Base-by-base conservation (phyloP, 2,329 filamentous ascomycete genomes). In the Penicillium psychrosexuale region DNA sequence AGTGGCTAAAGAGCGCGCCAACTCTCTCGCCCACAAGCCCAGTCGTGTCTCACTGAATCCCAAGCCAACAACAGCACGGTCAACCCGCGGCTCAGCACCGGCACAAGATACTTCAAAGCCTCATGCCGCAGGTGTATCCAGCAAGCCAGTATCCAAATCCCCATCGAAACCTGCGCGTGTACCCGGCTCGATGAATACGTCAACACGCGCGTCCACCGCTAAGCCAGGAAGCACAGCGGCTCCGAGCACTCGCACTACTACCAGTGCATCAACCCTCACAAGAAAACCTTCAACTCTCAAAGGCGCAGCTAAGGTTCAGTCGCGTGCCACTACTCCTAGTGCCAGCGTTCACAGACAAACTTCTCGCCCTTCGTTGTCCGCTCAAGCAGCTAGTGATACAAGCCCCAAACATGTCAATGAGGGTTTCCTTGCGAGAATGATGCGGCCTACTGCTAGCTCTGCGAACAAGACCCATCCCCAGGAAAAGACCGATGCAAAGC, bases 381-480 rank as follows among this genome's bases (percentile, higher is more conserved):
- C 61, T 24, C 66, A 71, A 9, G 54, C 67, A 19, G 61, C 61
- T 9, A 69, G 61, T 44, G 72, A 69, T 45, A 63, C 61, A 15
- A 67, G 62, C 48, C 53, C 71, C 22, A 75, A 69, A 51, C 70
- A 72, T 8, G 67, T 75, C 5, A 76, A 78, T 54, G 77, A 79
- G 31, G 68, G 75, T 1, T 80, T 80, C 61, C 65, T 80, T 33
- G 77, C 78, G 13, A 69, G 78, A 50, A 79, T 80, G 77, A 80
- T 80, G 76, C 74, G 78, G 5, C 78, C 78, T 22, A 80, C 78
- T 12, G 75, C 77, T 31, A 79, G 77, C 58, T 80, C 77, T 47
- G 76, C 78, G 8, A 78, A 70, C 59, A 80, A 80, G 60, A 66
- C 69, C 13, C 77, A 79, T 47, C 77, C 69, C 15, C 77, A 79